Evolutionary conservation across 345 rosid species (phyloP), one percentile per base, ranked within the genome.

Genomic region (Bruguiera parviflora): DNA sequence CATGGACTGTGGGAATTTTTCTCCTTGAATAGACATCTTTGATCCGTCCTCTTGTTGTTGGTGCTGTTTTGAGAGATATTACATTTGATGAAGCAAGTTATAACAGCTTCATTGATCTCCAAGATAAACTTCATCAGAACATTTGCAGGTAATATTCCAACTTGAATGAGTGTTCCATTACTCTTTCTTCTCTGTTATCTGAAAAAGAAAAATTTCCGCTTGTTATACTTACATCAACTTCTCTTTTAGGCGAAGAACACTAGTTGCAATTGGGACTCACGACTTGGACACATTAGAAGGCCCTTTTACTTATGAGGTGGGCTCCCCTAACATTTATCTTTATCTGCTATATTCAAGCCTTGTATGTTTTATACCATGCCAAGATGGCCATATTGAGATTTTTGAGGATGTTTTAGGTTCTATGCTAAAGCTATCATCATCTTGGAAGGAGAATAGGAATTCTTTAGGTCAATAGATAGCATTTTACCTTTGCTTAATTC

Each of bases 201-300:
- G 31, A 20, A 35, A 18, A 0, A 8, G 16, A 25, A 25, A 55
- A 8, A 11, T 25, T 22, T 55, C 27, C 9, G 5, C 19, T 33
- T n/a, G 39, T 33, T 31, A 31, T 63, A 24, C 32, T 67, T 4
- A n/a, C 58, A 56, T 47, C 25, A 2, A 25, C 55, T 64, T 19
- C 53, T 39, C 43, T 76, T 75, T 75, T 66, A 95, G 99, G 89
- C 86, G 84, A 71, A 88, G 99, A 79, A 75, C 93, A 24, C 82
- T 92, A 51, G 96, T 88, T 68, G 93, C 99, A 10, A 95, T 95
- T 73, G 99, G 99, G 68, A 95, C 97, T 53, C 98, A 94, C 83
- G 98, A 94, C 80, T 80, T 94, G 82, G 98, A 94, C 77, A 87
- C 87, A 2, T 77, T 95, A 73, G 78, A 88, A 75, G 97, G 90